Percentiles rank a stretch among this genome's conserved stretches.
Conservation (phyloP, 129 eudicot species). For the Kitagawia praeruptora region DNA sequence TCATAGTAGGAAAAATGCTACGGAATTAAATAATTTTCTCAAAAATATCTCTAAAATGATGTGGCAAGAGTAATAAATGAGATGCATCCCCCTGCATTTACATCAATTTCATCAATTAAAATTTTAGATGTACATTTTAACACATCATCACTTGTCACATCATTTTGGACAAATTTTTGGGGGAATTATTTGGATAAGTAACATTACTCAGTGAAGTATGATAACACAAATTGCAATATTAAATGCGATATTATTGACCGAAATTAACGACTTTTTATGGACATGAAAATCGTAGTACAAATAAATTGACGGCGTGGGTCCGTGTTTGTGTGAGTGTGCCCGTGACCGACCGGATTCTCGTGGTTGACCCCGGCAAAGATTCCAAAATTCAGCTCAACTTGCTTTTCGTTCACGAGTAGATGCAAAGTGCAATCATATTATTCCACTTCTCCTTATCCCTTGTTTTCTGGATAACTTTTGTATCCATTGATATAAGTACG, state of each 20-base stretch:
- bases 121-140: too few species aligned
- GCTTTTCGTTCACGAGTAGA: not conserved
- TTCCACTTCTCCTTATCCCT: not conserved
- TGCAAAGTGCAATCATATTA: not conserved
- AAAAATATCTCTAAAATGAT: too few species aligned
- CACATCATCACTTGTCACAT: too few species aligned
- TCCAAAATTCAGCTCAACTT: slow-evolving; percentile 1
- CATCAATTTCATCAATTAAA: too few species aligned
- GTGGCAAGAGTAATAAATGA: too few species aligned
- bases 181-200: too few species aligned
- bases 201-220: too few species aligned
- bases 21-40: too few species aligned
- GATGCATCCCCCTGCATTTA: too few species aligned
- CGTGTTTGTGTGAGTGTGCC: not conserved
- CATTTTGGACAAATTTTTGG: too few species aligned
- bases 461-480: not conserved
- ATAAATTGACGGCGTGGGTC: not conserved
- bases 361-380: not conserved
- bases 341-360: slow-evolving; percentile 7
- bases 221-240: not conserved
- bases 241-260: not conserved
- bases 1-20: too few species aligned
- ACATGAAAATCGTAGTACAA: not conserved
- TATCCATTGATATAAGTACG: rapidly evolving
- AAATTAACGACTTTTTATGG: too few species aligned